Percentiles rank a stretch among this genome's conserved stretches.
phyloP scores from a whole-genome alignment of 306 rosid genomes.

The Abrus pulchellus region DNA sequence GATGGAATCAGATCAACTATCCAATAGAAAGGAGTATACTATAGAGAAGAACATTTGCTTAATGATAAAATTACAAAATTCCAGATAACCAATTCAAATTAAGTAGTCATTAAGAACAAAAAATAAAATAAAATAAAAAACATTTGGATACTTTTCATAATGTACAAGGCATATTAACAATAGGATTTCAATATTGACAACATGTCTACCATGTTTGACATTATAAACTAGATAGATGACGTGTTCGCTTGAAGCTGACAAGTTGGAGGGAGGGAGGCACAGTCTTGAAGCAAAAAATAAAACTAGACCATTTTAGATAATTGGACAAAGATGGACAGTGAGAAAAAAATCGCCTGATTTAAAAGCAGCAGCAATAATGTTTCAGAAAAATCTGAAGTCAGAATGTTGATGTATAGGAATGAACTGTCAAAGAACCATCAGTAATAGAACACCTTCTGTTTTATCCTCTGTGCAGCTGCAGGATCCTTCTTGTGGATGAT shows the following conservation, averaged over 20 bases:
- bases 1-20: conserved; percentile 41
- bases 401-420: conserved; percentile 41
- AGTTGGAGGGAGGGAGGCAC: conserved; percentile 25
- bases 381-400: conserved; percentile 37
- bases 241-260: conserved; percentile 27
- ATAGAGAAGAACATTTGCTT: conserved; percentile 28
- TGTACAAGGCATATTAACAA: conserved; percentile 34
- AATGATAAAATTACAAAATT: conserved; percentile 37
- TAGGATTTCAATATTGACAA: conserved; percentile 39
- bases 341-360: conserved; percentile 30
- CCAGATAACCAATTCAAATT: conserved; percentile 28
- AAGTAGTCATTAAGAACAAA: not conserved
- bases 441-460: conserved; percentile 82
- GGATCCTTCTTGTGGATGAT: conserved; percentile 94
- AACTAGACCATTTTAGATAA: conserved; percentile 31
- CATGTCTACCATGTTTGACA: conserved; percentile 39
- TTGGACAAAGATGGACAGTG: conserved; percentile 31
- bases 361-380: conserved; percentile 38
- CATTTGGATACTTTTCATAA: conserved; percentile 26
- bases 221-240: conserved; percentile 41
- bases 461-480: conserved; percentile 88
- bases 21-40: conserved; percentile 30
- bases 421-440: conserved; percentile 49
- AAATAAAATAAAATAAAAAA: conserved; percentile 1
- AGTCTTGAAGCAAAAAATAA: conserved; percentile 28